Evolutionary conservation across 2,329 filamentous ascomycete genomes (phyloP), one percentile per base, ranked within the genome.

Genomic region (Pyrenophora teres): DNA sequence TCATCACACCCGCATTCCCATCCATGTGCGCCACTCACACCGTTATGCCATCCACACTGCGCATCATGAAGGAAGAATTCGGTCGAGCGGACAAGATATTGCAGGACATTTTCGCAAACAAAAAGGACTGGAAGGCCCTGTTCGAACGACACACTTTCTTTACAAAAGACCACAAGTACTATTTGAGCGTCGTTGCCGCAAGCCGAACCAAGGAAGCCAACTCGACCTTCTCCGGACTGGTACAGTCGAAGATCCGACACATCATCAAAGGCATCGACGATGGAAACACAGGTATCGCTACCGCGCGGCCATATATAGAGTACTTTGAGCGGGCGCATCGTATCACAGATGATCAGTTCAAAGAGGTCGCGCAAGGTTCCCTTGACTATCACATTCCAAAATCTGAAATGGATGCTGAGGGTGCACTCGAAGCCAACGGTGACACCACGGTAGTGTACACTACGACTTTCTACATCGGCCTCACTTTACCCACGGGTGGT

Each of bases 11-110:
- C 1, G 92, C 94, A 1, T 97, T 97, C 71, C 94, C 94, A 2
- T 95, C 92, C 42, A 97, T 97, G 92, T 97, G 94, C 73, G 88
- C 94, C 1, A 97, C 94, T 0, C 94, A 96, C 78, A 97, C 96
- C 67, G 87, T 99, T 54, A 92, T 89, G 3, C 80, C 84, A 59
- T 97, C 93, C 1, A 95, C 92, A 1, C 90, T 92, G 78, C 79
- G 83, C 6, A 85, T 97, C 42, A 92, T 99, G 67, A 84, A 91
- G 60, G 83, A 87, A 40, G 94, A 99, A 70, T 83, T 97, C 16
- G 81, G 87, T 57, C 85, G 90, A 32, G 94, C 87, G 4, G 84
- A 87, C 44, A 81, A 89, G 44, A 87, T 97, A 47, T 86, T 91
- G 8, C 86, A 89, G 56, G 84, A 86, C 62, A 95, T 99, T 55